Percentiles rank a stretch among this genome's conserved stretches.
Evolutionary conservation across 148 eudicot genomes (phyloP).

Genomic region (Spergularia bocconei): DNA sequence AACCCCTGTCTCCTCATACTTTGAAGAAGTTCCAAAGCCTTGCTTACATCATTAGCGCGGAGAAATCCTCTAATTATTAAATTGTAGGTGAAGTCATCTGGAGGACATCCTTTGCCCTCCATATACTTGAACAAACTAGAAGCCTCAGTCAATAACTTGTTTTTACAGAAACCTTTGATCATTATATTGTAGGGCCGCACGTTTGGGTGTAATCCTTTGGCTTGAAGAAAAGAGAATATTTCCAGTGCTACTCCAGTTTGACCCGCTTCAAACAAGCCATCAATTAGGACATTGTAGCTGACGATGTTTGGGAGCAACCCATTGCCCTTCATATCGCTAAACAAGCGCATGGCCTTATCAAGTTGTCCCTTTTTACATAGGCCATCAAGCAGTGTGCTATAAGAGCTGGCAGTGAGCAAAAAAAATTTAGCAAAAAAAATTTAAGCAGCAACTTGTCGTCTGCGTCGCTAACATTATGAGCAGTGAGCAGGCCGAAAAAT

Average conservation of each 20-base stretch:
- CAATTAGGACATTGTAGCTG: neutral
- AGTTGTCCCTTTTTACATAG: neutral
- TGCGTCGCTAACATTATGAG: neutral
- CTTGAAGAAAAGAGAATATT: neutral
- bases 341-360: constrained; percentile 4
- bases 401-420: no score
- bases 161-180: constrained; percentile 18
- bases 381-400: constrained; percentile 3
- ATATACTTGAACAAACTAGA: constrained; percentile 5
- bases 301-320: constrained; percentile 6
- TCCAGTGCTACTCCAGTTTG: constrained; percentile 1
- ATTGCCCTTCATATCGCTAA: neutral
- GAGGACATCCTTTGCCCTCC: constrained; percentile 13
- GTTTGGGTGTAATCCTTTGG: neutral
- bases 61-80: constrained; percentile 12
- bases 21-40: constrained; percentile 1
- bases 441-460: constrained; percentile 12
- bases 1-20: constrained; percentile 11
- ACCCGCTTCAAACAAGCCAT: constrained; percentile 17
- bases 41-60: neutral
- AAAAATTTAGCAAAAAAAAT: no score
- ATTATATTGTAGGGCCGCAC: constrained; percentile 14
- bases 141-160: constrained; percentile 10
- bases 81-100: constrained; percentile 16
- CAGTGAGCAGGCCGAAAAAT: neutral